Conservation (phyloP, 1,284 basidiomycete genomes). For the Boletus smithii region DNA sequence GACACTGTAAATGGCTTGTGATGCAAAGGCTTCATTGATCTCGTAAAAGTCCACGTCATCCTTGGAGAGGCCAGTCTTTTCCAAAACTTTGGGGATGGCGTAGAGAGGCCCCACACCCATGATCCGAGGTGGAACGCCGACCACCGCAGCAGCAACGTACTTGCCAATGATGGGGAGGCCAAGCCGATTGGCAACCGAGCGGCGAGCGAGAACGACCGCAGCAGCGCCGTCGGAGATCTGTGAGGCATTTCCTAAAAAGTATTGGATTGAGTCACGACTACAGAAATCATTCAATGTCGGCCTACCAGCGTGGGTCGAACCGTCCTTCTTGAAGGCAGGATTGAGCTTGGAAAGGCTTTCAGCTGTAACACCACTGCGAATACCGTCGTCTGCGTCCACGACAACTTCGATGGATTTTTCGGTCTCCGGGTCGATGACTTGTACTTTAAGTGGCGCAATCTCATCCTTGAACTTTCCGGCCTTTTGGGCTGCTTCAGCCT, state of each 20-base stretch:
- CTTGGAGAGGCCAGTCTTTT: conserved; percentile 67
- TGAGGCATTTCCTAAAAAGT: conserved; percentile 72
- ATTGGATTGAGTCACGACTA: conserved; percentile 2
- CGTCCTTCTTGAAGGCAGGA: conserved; percentile 87
- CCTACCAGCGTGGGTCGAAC: conserved; percentile 85
- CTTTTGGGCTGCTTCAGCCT: conserved; percentile 85
- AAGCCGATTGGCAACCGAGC: conserved; percentile 84
- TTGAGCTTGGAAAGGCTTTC: conserved; percentile 89
- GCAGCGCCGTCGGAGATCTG: conserved; percentile 98
- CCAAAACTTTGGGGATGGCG: conserved; percentile 81
- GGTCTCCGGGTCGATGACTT: conserved; percentile 79
- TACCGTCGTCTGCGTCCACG: conserved; percentile 89
- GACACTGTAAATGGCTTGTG: conserved; percentile 80
- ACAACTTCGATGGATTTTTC: conserved; percentile 76
- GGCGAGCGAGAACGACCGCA: conserved; percentile 85
- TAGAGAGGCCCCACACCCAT: conserved; percentile 92
- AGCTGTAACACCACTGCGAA: conserved; percentile 87
- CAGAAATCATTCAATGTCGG: conserved; percentile 8
- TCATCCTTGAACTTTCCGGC: conserved; percentile 90
- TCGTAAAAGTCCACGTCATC: conserved; percentile 91
- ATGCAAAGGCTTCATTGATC: conserved; percentile 94
- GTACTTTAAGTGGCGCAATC: conserved; percentile 83
- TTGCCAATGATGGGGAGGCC: conserved; percentile 92
- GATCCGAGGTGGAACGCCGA: conserved; percentile 85
- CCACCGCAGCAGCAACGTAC: conserved; percentile 74